Conservation (phyloP, 2,329 filamentous ascomycete species). For the Fusarium sambucinum region DNA sequence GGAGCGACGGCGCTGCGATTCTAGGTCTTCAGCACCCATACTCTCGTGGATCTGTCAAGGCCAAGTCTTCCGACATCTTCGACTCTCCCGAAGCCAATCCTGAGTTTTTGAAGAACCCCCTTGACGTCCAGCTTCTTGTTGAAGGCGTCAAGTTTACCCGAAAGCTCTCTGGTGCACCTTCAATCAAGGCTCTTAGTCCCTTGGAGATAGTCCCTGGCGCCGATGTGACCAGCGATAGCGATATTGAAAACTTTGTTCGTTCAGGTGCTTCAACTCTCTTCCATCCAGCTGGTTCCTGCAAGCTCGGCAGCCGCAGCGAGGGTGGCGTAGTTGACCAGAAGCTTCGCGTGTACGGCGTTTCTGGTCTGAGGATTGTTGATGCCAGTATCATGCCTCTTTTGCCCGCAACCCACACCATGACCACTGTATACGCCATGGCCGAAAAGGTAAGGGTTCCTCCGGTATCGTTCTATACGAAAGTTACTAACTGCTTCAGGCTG, state of each 20-base stretch:
- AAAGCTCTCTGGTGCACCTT: constrained; percentile 9
- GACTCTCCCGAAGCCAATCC: constrained; percentile 34
- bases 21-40: constrained; percentile 42
- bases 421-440: constrained; percentile 47
- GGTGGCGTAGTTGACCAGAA: constrained; percentile 53
- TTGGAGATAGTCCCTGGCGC: constrained; percentile 30
- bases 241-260: constrained; percentile 33
- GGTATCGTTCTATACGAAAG: accelerated
- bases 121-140: constrained; percentile 18
- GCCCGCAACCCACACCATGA: constrained; percentile 45
- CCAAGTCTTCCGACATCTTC: constrained; percentile 32
- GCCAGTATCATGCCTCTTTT: constrained; percentile 47
- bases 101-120: constrained; percentile 36
- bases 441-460: constrained; percentile 40
- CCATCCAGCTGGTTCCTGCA: constrained; percentile 39
- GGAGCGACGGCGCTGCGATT: constrained; percentile 30
- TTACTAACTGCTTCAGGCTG: constrained; percentile 15
- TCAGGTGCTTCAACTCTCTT: constrained; percentile 27
- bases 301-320: constrained; percentile 57
- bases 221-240: constrained; percentile 25
- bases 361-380: constrained; percentile 54
- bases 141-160: constrained; percentile 37
- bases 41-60: constrained; percentile 40
- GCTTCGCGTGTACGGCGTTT: constrained; percentile 43
- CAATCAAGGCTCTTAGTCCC: constrained; percentile 16